Conservation (phyloP, 345 rosid genomes). For the Syzygium grande region DNA sequence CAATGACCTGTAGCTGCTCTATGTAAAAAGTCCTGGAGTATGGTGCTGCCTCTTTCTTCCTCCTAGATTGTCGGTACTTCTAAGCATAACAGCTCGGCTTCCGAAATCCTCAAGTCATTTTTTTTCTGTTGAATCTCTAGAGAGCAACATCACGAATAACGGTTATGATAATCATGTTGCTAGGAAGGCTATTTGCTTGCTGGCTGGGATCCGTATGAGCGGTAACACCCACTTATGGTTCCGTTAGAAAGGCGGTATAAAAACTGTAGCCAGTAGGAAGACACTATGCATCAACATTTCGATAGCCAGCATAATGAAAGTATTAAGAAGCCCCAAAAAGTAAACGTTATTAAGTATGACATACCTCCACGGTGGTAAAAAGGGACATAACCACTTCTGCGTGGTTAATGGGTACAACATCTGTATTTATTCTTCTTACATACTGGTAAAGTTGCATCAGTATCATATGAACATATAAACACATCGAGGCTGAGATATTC, state of each 20-base stretch:
- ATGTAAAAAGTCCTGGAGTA: not conserved
- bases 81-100: not conserved
- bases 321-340: not conserved
- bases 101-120: not conserved
- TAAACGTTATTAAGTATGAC: not conserved
- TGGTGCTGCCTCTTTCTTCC: not conserved
- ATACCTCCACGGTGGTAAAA: not conserved
- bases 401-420: not conserved
- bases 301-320: not conserved
- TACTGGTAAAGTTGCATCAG: not conserved
- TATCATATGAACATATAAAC: not conserved
- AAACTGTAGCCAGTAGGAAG: not conserved
- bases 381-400: not conserved
- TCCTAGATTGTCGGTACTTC: not conserved
- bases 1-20: not conserved
- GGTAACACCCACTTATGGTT: not conserved
- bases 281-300: not conserved
- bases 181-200: not conserved
- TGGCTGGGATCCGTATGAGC: not conserved
- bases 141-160: not conserved
- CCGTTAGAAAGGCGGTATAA: not conserved
- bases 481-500: not conserved
- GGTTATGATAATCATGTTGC: not conserved
- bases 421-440: not conserved
- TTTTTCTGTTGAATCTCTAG: not conserved